phyloP scores from a whole-genome alignment of 352 stramenopile genomes.

The Phytophthora pini region DNA sequence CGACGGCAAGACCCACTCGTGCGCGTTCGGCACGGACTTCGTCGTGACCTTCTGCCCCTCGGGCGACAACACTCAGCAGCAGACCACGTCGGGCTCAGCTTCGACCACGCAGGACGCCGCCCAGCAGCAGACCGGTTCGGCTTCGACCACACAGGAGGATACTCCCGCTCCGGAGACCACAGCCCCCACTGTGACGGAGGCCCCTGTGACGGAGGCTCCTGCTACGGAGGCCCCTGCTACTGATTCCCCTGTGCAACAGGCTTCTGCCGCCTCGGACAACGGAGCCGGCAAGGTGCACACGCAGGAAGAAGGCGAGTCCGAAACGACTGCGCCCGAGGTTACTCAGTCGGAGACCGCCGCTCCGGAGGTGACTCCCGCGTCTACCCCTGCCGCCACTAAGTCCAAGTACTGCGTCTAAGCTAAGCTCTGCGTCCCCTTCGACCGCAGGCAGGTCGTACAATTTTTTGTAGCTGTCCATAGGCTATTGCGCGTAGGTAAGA shows the following conservation, averaged over 20 bases:
- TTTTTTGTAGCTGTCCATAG: constrained; percentile 28
- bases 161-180: constrained; percentile 21
- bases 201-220: constrained; percentile 6
- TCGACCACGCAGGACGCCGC: constrained; percentile 19
- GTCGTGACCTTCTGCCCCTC: constrained; percentile 73
- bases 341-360: constrained; percentile 16
- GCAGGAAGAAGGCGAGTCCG: constrained; percentile 24
- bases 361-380: constrained; percentile 20
- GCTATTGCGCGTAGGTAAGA: constrained; percentile 19
- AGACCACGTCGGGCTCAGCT: constrained; percentile 21
- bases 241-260: constrained; percentile 25
- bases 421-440: constrained; percentile 15
- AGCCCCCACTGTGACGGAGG: constrained; percentile 7
- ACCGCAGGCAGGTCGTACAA: constrained; percentile 12
- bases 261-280: constrained; percentile 25
- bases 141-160: constrained; percentile 19
- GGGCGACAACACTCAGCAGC: constrained; percentile 17
- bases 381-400: constrained; percentile 29
- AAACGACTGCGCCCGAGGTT: constrained; percentile 17
- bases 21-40: constrained; percentile 64
- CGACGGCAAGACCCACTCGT: constrained; percentile 79
- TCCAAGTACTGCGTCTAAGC: constrained; percentile 44
- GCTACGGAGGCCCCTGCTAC: constrained; percentile 25
- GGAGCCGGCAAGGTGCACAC: constrained; percentile 26
- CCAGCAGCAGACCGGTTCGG: constrained; percentile 16